Evolutionary conservation across 305 asterid species (phyloP).

Genomic region (Solanum hybrid): DNA sequence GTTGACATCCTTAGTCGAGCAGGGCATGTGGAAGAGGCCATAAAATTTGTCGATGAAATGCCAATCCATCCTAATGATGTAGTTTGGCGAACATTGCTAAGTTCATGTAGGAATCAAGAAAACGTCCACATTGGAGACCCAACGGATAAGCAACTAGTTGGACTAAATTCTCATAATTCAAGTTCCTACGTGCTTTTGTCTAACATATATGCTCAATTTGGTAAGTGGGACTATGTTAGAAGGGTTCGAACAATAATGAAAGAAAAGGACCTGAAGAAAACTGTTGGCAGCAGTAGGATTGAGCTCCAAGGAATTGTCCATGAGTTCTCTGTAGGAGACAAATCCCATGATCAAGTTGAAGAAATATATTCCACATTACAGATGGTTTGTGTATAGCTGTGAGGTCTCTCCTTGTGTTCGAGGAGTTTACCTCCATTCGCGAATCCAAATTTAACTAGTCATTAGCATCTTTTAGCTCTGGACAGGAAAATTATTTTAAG

Average conservation of each 20-base stretch:
- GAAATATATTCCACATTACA: conserved; percentile 28
- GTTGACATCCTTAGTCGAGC: conserved; percentile 72
- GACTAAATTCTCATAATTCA: conserved; percentile 30
- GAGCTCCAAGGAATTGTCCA: conserved; percentile 70
- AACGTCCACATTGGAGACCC: conserved; percentile 44
- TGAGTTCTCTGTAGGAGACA: conserved; percentile 64
- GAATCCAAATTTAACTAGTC: neutral
- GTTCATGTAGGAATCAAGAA: conserved; percentile 57
- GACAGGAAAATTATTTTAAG: neutral
- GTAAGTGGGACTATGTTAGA: conserved; percentile 62
- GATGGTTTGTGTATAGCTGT: neutral
- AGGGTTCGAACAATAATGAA: conserved; percentile 51
- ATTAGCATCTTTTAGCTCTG: neutral
- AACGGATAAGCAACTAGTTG: conserved; percentile 41
- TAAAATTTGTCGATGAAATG: conserved; percentile 48
- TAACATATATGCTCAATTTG: conserved; percentile 60
- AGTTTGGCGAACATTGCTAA: conserved; percentile 54
- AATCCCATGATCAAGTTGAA: conserved; percentile 21
- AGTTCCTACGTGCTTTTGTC: conserved; percentile 67
- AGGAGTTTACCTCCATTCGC: neutral
- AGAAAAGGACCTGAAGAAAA: conserved; percentile 45
- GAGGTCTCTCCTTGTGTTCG: neutral
- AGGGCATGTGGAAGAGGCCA: conserved; percentile 58
- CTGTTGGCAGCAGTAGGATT: conserved; percentile 74
- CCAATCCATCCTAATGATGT: conserved; percentile 66